Conservation (phyloP, 2,329 filamentous ascomycete species). For the Colletotrichum salicis region DNA sequence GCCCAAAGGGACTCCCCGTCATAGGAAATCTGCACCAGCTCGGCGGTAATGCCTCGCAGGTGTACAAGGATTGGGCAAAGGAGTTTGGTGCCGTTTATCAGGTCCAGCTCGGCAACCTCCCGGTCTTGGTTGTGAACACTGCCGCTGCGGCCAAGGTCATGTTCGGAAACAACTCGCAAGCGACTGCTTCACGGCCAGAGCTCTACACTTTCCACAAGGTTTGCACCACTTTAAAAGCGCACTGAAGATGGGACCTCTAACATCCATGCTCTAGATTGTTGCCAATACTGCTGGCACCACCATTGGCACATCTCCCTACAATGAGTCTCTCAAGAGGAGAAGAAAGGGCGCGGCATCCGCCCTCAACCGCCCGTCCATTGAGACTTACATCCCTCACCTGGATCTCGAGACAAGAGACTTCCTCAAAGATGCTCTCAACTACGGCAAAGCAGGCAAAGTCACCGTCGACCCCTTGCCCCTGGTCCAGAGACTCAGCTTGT, state of each 20-base stretch:
- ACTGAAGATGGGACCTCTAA: background rate
- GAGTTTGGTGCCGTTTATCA: constrained; percentile 46
- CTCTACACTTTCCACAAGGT: constrained; percentile 69
- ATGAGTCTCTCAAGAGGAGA: constrained; percentile 72
- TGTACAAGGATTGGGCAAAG: constrained; percentile 43
- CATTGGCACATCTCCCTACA: constrained; percentile 76
- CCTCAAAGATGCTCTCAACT: constrained; percentile 69
- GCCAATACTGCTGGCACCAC: constrained; percentile 43
- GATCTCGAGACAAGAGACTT: constrained; percentile 65
- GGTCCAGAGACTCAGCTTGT: constrained; percentile 72
- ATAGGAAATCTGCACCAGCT: constrained; percentile 67
- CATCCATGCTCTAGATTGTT: constrained; percentile 55
- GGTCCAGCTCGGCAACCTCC: constrained; percentile 54
- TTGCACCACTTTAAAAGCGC: background rate
- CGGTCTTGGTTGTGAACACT: constrained; percentile 74
- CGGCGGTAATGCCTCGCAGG: constrained; percentile 54
- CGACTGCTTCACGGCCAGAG: constrained; percentile 72
- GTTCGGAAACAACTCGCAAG: constrained; percentile 74
- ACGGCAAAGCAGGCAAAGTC: constrained; percentile 62
- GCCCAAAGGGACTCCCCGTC: constrained; percentile 61
- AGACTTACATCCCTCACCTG: constrained; percentile 69
- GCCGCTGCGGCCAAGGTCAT: constrained; percentile 72
- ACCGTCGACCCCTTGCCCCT: constrained; percentile 71
- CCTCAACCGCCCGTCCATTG: constrained; percentile 71
- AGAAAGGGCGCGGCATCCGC: constrained; percentile 75